Evolutionary conservation across 139 green algal species (phyloP).

Genomic region (Volvox reticuliferus): DNA sequence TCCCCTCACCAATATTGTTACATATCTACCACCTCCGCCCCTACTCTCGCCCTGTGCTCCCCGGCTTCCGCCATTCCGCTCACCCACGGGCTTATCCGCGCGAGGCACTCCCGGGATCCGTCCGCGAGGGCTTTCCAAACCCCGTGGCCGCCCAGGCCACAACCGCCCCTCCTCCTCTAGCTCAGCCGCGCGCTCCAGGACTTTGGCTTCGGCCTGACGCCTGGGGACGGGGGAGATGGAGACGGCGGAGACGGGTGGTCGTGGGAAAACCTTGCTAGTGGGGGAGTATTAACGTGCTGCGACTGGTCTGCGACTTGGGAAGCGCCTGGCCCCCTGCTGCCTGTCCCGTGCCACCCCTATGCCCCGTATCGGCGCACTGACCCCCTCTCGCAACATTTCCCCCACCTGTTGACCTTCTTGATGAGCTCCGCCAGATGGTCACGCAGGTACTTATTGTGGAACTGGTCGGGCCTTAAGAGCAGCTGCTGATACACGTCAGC

Average conservation of each 20-base stretch:
- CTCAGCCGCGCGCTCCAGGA: neutral
- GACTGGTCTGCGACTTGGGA: too few relatives aligned
- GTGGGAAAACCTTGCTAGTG: too few relatives aligned
- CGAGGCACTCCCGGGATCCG: constrained; percentile 1
- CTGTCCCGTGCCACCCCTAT: too few relatives aligned
- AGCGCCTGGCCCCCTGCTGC: too few relatives aligned
- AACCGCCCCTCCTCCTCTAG: constrained; percentile 5
- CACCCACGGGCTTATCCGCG: constrained; percentile 3
- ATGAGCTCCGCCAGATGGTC: neutral
- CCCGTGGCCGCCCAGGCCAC: neutral
- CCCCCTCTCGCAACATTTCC: too few relatives aligned
- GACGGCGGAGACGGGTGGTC: neutral
- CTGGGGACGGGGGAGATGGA: neutral
- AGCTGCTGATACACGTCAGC: constrained; percentile 20
- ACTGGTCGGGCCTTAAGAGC: constrained; percentile 13
- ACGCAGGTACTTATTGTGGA: constrained; percentile 26
- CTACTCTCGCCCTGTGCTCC: too few relatives aligned
- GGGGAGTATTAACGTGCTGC: too few relatives aligned
- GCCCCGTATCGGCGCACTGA: too few relatives aligned
- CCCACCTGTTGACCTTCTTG: constrained; percentile 17
- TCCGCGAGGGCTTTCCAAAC: neutral
- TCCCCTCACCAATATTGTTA: too few relatives aligned
- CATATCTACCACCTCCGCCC: too few relatives aligned
- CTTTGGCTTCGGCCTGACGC: neutral
- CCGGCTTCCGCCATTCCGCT: neutral